Base-by-base conservation (phyloP, 805 yeast genomes). In the Debaryomyces prosopidis region DNA sequence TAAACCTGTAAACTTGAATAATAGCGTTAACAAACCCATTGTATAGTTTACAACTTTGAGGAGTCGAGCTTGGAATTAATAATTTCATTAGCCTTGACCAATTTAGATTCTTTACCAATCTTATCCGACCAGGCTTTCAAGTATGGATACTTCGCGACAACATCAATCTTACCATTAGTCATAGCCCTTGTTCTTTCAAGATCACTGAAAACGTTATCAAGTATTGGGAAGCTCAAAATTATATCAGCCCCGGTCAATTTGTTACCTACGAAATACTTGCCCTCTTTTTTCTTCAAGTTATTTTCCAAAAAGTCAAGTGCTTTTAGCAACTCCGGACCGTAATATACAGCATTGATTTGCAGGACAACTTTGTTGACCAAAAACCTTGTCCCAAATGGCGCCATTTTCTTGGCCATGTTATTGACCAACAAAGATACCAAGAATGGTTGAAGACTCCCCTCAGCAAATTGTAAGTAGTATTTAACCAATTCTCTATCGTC, bases 221-320 rank as follows among this genome's bases (percentile, higher is more conserved):
- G 54, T 28, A 68, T 33, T 0, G 84, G 83, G 63, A 75, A 82
- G 0, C 69, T 59, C 51, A 81, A 60, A 43, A 82, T 71, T 43
- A 85, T 73, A 51, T 81, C 85, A 7, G 84, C 85, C 3, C 66
- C 84, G 14, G 81, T 69, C n/a, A 80, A 58, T 49, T 69, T 68
- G 30, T 71, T 66, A 10, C 76, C 81, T 14, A 79, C 82, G 52
- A 81, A 74, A 53, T 58, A 80, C 17, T 64, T 62, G 15, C 51
- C 45, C 5, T 55, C 50, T 4, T 52, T 49, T 28, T 54, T 48
- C 42, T 58, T 59, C 40, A 69, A 52, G 30, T 55, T 60, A 16
- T 36, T 34, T 23, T 70, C 72, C 52, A 69, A 60, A 45, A 57
- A 66, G 30, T 53, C 40, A 43, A 68, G 57, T 32, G 59, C 58